phyloP scores from a whole-genome alignment of 805 yeast genomes.

The Yamadazyma scolyti region DNA sequence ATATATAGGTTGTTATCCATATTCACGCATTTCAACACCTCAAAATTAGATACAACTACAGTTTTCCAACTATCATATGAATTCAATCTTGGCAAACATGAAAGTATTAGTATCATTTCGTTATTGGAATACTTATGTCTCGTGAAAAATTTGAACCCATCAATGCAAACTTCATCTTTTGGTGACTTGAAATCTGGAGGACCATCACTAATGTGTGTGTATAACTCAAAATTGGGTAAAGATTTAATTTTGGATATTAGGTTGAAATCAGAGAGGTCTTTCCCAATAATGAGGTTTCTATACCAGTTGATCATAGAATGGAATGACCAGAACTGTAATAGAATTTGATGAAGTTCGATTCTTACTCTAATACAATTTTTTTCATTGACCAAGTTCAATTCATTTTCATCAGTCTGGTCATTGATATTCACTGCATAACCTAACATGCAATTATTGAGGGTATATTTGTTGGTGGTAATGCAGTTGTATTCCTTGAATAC shows the following conservation, averaged over 20 bases:
- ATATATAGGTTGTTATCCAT: conserved; percentile 12
- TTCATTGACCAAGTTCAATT: conserved; percentile 20
- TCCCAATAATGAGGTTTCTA: conserved; percentile 29
- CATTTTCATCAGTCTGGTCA: conserved; percentile 14
- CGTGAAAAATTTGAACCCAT: conserved; percentile 1
- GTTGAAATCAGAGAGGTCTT: conserved; percentile 27
- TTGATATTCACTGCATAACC: conserved; percentile 37
- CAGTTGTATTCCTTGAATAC: conserved; percentile 17
- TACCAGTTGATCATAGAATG: conserved; percentile 37
- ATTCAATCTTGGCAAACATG: conserved; percentile 35
- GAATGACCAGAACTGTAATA: conserved; percentile 41
- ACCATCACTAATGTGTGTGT: too few species aligned
- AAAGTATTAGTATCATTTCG: conserved; percentile 35
- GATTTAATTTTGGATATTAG: conserved; percentile 20
- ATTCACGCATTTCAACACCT: conserved; percentile 4
- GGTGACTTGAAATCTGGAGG: conserved; percentile 16
- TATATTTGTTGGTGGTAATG: conserved; percentile 20
- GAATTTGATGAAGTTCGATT: conserved; percentile 34
- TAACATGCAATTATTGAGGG: conserved; percentile 25
- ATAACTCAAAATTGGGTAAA: conserved; percentile 22
- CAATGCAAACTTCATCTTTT: conserved; percentile 15
- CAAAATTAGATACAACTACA: conserved; percentile 18
- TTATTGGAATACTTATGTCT: background rate
- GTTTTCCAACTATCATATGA: conserved; percentile 35
- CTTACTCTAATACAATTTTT: conserved; percentile 33